Conservation (phyloP, 1,139 yeast species). For the Protomyces inundatus region DNA sequence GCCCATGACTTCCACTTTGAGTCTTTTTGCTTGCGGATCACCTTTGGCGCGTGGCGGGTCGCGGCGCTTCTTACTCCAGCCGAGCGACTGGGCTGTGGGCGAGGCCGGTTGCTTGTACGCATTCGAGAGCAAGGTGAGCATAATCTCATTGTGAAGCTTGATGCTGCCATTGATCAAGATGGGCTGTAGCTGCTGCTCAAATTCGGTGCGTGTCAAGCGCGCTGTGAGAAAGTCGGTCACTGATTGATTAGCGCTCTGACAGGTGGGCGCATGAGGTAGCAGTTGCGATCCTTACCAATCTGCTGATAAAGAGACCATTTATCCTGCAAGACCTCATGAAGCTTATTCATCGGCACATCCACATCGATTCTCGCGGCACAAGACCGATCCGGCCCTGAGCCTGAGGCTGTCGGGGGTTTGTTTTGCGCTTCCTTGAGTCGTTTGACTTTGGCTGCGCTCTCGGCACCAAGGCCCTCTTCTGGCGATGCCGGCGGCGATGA, state of each 20-base stretch:
- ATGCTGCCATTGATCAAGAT: slow-evolving; percentile 46
- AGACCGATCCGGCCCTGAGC: slow-evolving; percentile 1
- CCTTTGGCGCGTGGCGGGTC: slow-evolving; percentile 36
- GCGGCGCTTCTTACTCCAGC: slow-evolving; percentile 48
- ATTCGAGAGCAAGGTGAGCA: slow-evolving; percentile 77
- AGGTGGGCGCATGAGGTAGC: too few species aligned
- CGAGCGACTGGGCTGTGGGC: slow-evolving; percentile 46
- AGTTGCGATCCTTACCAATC: background rate
- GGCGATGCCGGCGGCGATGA: background rate
- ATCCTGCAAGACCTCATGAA: slow-evolving; percentile 13
- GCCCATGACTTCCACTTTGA: slow-evolving; percentile 82
- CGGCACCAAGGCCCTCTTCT: background rate
- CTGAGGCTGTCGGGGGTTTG: background rate
- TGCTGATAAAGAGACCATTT: slow-evolving; percentile 17
- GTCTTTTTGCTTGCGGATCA: slow-evolving; percentile 62
- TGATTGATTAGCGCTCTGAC: background rate
- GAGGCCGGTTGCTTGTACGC: slow-evolving; percentile 67
- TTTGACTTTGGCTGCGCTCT: slow-evolving; percentile 1
- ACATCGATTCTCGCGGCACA: slow-evolving; percentile 15
- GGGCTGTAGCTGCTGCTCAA: slow-evolving; percentile 53
- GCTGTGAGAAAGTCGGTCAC: slow-evolving; percentile 23
- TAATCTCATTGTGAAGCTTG: slow-evolving; percentile 69
- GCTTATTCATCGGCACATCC: slow-evolving; percentile 20
- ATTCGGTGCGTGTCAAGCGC: slow-evolving; percentile 57
- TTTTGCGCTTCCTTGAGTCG: slow-evolving; percentile 8